phyloP scores from a whole-genome alignment of 495 filamentous ascomycete species.

The Talaromyces wortmannii region DNA sequence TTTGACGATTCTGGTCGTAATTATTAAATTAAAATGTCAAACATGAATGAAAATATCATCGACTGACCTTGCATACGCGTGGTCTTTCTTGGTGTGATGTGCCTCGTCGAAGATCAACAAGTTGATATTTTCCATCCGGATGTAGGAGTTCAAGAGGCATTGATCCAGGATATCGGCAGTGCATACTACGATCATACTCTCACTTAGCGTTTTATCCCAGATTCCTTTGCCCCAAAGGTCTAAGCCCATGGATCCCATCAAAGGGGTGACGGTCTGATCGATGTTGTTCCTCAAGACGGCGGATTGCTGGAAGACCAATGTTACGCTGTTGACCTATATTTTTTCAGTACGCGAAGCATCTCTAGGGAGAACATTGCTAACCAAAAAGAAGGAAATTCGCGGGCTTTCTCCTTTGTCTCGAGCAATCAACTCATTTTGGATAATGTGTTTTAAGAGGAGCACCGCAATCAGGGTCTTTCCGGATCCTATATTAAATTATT shows the following conservation, averaged over 20 bases:
- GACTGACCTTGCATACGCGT: slow-evolving; percentile 70
- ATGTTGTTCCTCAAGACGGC: slow-evolving; percentile 79
- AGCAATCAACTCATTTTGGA: slow-evolving; percentile 72
- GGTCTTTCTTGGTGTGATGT: slow-evolving; percentile 93
- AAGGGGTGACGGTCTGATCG: slow-evolving; percentile 68
- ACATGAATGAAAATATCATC: not conserved
- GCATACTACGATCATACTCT: slow-evolving; percentile 87
- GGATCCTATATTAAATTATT: slow-evolving; percentile 52
- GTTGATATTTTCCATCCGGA: slow-evolving; percentile 80
- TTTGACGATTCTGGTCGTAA: slow-evolving; percentile 60
- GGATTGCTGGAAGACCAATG: slow-evolving; percentile 85
- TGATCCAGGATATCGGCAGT: slow-evolving; percentile 81
- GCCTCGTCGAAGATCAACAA: slow-evolving; percentile 94
- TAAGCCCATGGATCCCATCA: slow-evolving; percentile 67
- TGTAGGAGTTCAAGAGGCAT: slow-evolving; percentile 72
- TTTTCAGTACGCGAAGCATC: slow-evolving; percentile 2
- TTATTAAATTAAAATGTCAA: slow-evolving; percentile 6
- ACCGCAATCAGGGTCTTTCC: slow-evolving; percentile 96
- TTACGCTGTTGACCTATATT: slow-evolving; percentile 72
- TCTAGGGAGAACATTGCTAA: slow-evolving; percentile 16
- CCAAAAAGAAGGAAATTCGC: slow-evolving; percentile 80
- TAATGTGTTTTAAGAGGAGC: slow-evolving; percentile 68
- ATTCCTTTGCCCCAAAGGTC: slow-evolving; percentile 59
- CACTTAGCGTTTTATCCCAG: slow-evolving; percentile 61
- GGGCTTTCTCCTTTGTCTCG: slow-evolving; percentile 52